phyloP scores from a whole-genome alignment of 2,329 filamentous ascomycete genomes.

The Hypoxylon sp. region DNA sequence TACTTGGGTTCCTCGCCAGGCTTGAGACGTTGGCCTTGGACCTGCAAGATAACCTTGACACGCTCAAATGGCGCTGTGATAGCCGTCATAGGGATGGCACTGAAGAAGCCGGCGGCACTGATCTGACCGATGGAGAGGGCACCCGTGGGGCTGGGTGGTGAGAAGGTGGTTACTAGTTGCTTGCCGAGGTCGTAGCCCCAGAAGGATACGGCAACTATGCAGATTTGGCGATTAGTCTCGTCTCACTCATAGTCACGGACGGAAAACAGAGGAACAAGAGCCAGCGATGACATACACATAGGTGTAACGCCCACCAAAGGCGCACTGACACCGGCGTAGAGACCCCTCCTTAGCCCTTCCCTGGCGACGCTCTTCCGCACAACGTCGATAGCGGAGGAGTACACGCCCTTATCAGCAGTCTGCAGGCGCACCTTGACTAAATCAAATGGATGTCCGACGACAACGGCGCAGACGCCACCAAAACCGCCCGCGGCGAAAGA shows the following conservation, averaged over 20 bases:
- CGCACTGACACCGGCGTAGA: slow-evolving; percentile 98
- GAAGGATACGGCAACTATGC: slow-evolving; percentile 76
- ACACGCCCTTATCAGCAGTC: slow-evolving; percentile 94
- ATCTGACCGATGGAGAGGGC: slow-evolving; percentile 87
- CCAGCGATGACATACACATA: slow-evolving; percentile 85
- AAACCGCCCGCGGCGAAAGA: slow-evolving; percentile 92
- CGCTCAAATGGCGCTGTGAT: slow-evolving; percentile 99
- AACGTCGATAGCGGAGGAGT: slow-evolving; percentile 90
- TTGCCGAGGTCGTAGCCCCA: slow-evolving; percentile 98
- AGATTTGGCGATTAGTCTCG: slow-evolving; percentile 24
- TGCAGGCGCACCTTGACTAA: slow-evolving; percentile 97
- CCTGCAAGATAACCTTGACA: slow-evolving; percentile 97
- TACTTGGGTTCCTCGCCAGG: slow-evolving; percentile 96
- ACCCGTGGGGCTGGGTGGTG: slow-evolving; percentile 75
- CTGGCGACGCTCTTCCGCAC: slow-evolving; percentile 89
- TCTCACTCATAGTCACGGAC: background rate
- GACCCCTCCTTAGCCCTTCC: slow-evolving; percentile 83
- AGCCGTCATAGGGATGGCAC: slow-evolving; percentile 94
- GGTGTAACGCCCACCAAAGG: slow-evolving; percentile 96
- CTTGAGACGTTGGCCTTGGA: slow-evolving; percentile 88
- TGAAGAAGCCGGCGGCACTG: slow-evolving; percentile 95
- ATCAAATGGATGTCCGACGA: slow-evolving; percentile 97
- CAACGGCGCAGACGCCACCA: slow-evolving; percentile 91
- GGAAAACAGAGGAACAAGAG: background rate
- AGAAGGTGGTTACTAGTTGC: slow-evolving; percentile 80